These are phyloP conservation scores for Eutypella sp. DNA, from an alignment of 2,329 filamentous ascomycete genomes.

Conservation along the genomic window DNA sequence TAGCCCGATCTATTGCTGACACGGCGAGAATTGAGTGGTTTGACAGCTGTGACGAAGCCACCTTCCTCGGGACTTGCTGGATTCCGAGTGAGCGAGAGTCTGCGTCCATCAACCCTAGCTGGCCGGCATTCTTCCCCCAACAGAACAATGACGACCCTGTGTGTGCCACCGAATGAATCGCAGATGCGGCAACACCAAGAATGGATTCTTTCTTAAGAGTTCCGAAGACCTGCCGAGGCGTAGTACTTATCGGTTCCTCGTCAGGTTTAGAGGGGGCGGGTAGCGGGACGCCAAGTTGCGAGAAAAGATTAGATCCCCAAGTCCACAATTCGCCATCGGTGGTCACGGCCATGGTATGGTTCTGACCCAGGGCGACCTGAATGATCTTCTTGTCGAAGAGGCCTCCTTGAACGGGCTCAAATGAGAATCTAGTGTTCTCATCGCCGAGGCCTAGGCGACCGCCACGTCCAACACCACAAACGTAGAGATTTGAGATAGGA, in stretches of 20 bases:
- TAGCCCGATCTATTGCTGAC: constrained; percentile 85
- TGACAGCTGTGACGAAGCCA: constrained; percentile 77
- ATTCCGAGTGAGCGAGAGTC: constrained; percentile 85
- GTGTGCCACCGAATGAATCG: constrained; percentile 86
- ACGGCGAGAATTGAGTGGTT: constrained; percentile 66
- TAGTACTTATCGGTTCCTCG: constrained; percentile 76
- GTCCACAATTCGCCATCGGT: constrained; percentile 88
- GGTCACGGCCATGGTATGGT: constrained; percentile 82
- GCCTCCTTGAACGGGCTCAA: constrained; percentile 74
- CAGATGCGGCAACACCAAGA: constrained; percentile 78
- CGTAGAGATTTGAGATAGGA: constrained; percentile 82
- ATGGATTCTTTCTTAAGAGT: constrained; percentile 81
- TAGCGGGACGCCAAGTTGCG: constrained; percentile 80
- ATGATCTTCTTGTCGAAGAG: constrained; percentile 69
- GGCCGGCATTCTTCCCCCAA: constrained; percentile 92
- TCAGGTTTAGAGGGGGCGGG: constrained; percentile 63
- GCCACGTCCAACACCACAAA: constrained; percentile 87
- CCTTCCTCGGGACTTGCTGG: constrained; percentile 78
- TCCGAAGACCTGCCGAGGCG: constrained; percentile 86
- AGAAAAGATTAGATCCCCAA: constrained; percentile 85
- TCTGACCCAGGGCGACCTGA: constrained; percentile 81
- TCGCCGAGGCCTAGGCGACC: constrained; percentile 86
- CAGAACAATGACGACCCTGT: constrained; percentile 79
- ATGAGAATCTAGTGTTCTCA: constrained; percentile 83
- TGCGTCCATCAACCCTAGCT: constrained; percentile 89